Conservation (phyloP, 2,329 filamentous ascomycete species). For the Xylaria sp. region DNA sequence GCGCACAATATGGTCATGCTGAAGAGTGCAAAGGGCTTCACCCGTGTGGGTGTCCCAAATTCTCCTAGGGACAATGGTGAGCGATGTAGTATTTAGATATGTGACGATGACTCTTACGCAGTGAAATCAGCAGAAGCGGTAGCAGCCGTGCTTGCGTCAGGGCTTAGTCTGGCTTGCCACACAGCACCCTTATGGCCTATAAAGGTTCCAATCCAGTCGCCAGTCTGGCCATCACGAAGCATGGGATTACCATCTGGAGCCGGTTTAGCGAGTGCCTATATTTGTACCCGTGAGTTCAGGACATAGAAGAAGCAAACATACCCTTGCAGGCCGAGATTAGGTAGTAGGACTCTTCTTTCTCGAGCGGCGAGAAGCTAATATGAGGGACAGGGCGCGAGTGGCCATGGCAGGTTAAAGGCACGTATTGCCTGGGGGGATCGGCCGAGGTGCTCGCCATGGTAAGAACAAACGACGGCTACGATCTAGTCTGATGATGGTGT, state of each 20-base stretch:
- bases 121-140: constrained; percentile 97
- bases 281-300: not conserved
- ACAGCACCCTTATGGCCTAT: constrained; percentile 98
- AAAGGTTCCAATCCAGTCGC: constrained; percentile 98
- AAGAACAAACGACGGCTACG: not conserved
- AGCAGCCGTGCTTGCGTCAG: constrained; percentile 87
- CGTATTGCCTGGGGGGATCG: constrained; percentile 65
- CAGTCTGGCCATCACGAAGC: constrained; percentile 94
- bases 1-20: constrained; percentile 95
- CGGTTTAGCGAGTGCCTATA: constrained; percentile 8
- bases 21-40: constrained; percentile 85
- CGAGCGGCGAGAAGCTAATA: constrained; percentile 85
- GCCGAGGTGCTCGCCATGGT: constrained; percentile 40
- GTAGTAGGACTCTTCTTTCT: constrained; percentile 87
- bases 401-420: constrained; percentile 92
- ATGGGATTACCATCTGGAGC: constrained; percentile 92
- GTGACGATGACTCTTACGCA: constrained; percentile 67
- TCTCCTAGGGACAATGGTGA: constrained; percentile 67
- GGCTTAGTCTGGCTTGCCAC: constrained; percentile 92
- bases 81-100: not conserved
- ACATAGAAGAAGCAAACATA: constrained; percentile 49
- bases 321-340: constrained; percentile 94
- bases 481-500: not conserved
- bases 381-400: constrained; percentile 94
- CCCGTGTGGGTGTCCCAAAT: constrained; percentile 98